These are phyloP conservation scores for Citrullus colocynthis DNA, from an alignment of 306 rosid species.

Conservation along the genomic window DNA sequence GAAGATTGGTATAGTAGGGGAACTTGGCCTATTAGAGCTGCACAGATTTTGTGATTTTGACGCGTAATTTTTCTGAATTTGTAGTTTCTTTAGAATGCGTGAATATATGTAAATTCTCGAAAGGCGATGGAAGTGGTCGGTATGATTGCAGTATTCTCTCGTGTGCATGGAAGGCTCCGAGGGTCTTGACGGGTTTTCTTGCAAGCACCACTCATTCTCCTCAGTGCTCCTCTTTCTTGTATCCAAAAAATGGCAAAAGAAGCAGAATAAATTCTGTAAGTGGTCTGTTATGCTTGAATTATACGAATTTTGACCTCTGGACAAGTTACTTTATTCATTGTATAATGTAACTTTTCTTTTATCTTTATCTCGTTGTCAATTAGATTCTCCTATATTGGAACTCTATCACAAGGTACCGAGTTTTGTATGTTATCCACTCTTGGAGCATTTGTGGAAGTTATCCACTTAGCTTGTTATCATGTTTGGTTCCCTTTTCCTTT, in stretches of 20 bases:
- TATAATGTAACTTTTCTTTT: background rate
- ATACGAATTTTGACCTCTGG: constrained; percentile 13
- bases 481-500: constrained; percentile 1
- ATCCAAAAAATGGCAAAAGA: constrained; percentile 45
- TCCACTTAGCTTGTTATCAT: background rate
- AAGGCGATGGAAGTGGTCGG: constrained; percentile 73
- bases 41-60: constrained; percentile 16
- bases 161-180: constrained; percentile 92
- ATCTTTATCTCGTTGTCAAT: background rate
- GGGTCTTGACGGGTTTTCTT: constrained; percentile 83
- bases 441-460: background rate
- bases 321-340: background rate
- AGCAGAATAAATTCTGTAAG: constrained; percentile 59
- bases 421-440: background rate
- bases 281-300: constrained; percentile 18
- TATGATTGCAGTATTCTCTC: constrained; percentile 67
- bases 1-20: background rate
- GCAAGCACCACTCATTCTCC: constrained; percentile 76
- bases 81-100: constrained; percentile 91
- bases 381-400: background rate
- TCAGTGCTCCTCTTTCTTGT: constrained; percentile 25
- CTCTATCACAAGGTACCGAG: background rate
- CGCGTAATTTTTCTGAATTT: constrained; percentile 17
- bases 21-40: background rate
- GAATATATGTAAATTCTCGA: constrained; percentile 58